Conservation (phyloP, 768 basidiomycete species). For the Favolaschia claudopus region DNA sequence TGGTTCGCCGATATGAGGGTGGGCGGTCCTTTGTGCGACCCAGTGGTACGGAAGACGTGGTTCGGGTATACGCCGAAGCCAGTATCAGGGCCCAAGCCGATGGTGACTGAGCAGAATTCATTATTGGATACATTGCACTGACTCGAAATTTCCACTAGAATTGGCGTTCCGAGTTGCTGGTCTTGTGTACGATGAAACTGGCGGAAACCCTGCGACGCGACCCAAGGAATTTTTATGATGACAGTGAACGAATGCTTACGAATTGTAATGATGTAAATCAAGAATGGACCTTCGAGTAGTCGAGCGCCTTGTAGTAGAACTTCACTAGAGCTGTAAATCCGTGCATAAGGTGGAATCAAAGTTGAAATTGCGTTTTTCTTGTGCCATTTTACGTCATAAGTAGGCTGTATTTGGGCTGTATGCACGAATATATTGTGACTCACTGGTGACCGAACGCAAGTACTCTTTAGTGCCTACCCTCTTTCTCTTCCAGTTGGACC, state of each 20-base stretch:
- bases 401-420: not conserved
- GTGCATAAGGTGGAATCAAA: no score
- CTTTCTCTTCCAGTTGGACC: not conserved
- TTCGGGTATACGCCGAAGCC: slow-evolving; percentile 97
- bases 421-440: not conserved
- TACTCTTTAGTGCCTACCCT: not conserved
- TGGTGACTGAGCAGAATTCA: slow-evolving; percentile 59
- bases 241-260: not conserved
- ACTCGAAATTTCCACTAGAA: slow-evolving; percentile 53
- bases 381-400: slow-evolving; percentile 17
- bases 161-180: slow-evolving; percentile 88
- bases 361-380: slow-evolving; percentile 7
- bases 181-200: slow-evolving; percentile 82
- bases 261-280: slow-evolving; percentile 1
- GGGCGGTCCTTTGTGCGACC: slow-evolving; percentile 95
- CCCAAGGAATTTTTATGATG: slow-evolving; percentile 83
- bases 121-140: slow-evolving; percentile 7
- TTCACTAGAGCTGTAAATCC: no score
- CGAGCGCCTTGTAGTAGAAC: no score
- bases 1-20: slow-evolving; percentile 77
- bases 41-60: slow-evolving; percentile 98
- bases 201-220: slow-evolving; percentile 78
- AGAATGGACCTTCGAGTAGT: no score
- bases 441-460: slow-evolving; percentile 3
- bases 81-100: slow-evolving; percentile 75